Base-by-base conservation (phyloP, 2,329 filamentous ascomycete species). In the Cladosporium halotolerans region DNA sequence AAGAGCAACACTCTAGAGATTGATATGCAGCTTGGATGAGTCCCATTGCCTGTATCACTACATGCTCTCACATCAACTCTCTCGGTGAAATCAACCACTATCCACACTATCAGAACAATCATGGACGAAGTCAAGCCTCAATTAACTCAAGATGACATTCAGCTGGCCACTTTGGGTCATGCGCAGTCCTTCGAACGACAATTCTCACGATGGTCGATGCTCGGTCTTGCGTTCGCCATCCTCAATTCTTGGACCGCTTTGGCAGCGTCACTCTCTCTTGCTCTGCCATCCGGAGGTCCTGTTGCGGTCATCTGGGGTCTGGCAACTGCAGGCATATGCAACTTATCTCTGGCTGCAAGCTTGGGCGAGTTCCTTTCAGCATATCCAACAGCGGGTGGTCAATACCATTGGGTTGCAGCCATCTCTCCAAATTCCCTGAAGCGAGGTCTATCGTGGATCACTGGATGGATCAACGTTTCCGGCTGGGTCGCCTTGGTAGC, bases 331-430 rank as follows among this genome's bases (percentile, higher is more conserved):
- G 53, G 82, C 47, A 60, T 86, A 47, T 86, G 83, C 69, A 87
- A 86, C 61, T 61, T 86, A 10, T 84, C 79, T 58, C 76, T 86
- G 39, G 81, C 84, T 8, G 78, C 80, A 13, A 84, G 82, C 1
- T 73, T 87, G 13, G 83, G 83, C 44, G 84, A 87, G 65, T 87
- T 87, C 63, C 72, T 87, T 9, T 84, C 82, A 0, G 82, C 83
- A 0, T 87, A 83, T 64, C 78, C 72, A 19, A 81, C 73, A 8
- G 70, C 70, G 16, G 59, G 59, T 45, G 81, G 82, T 11, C 79
- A 85, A 67, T 87, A 87, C 57, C 82, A 87, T 63, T 87, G 83
- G 84, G 83, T 82, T 6, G 82, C 83, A 49, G 75, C 79, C 44
- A 69, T 86, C 56, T 76, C 78, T 14, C 82, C 80, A 72, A 73